Base-by-base conservation (phyloP, 176 grass and related monocot species). In the Oryza punctata region DNA sequence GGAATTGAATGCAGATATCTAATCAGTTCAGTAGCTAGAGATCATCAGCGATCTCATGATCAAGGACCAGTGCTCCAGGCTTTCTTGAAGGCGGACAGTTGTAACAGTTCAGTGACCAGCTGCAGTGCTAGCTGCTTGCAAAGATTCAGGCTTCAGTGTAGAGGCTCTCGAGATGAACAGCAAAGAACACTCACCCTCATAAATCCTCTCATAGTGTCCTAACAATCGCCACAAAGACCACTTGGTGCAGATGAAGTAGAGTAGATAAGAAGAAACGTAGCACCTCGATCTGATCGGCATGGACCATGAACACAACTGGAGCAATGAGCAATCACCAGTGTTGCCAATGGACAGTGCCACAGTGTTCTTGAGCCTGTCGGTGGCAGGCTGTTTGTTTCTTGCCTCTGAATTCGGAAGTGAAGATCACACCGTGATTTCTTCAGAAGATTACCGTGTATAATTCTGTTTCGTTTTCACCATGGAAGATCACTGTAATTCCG, bases 301-400 rank as follows among this genome's bases (percentile, higher is more conserved):
- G 78, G 21, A 35, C 19, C 65, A 69, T 40, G 78, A 14, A 37
- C 73, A 76, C 19, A 57, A 30, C 10, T 19, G 29, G 30, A 26
- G 21, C 65, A 29, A 6, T 47, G 11, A 47, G 12, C 40, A 50
- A 16, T 28, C 41, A 30, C 26, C 15, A 21, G 25, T 19, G 44
- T 61, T 5, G 71, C 44, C 44, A 73, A 50, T 30, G 25, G 44
- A 16, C 45, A 27, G 71, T 73, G 21, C 0, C 18, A 19, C 18
- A 26, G 33, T 23, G n/a, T n/a, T 33, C 25, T 19, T 44, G 38
- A 28, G 15, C 61, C 4, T 71, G 80, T 64, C 54, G 35, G 24
- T 82, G 80, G 69, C 52, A 44, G 21, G 33, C 63, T 79, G 63
- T 67, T 67, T 11, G 40, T 41, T 41, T 79, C 63, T 33, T 68